phyloP scores from a whole-genome alignment of 495 filamentous ascomycete genomes.

The Aspergillus nidulans region DNA sequence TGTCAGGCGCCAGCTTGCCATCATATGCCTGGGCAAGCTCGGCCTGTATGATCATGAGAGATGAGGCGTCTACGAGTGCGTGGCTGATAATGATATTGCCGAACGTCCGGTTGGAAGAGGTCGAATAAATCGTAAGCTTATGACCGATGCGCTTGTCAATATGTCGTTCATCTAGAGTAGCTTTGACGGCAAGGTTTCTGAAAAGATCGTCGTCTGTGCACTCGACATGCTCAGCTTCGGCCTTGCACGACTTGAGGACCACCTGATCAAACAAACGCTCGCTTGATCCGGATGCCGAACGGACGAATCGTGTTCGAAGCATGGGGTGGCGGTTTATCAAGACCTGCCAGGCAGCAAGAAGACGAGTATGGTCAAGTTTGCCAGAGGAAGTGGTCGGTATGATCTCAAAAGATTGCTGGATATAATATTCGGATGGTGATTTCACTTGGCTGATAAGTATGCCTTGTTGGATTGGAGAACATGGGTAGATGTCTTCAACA shows the following conservation, averaged over 20 bases:
- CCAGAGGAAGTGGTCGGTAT: background rate
- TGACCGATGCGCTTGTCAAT: background rate
- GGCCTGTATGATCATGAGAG: slow-evolving; percentile 1
- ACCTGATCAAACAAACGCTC: slow-evolving; percentile 12
- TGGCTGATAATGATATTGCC: slow-evolving; percentile 8
- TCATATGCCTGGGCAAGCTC: slow-evolving; percentile 11
- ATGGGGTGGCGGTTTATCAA: slow-evolving; percentile 10
- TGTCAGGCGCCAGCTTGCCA: background rate
- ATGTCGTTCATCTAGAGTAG: background rate
- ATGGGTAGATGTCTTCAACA: slow-evolving; percentile 11
- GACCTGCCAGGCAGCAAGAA: slow-evolving; percentile 6
- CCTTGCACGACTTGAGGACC: slow-evolving; percentile 5
- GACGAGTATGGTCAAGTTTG: background rate
- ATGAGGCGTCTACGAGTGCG: slow-evolving; percentile 9
- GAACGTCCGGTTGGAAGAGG: background rate
- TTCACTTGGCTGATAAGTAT: slow-evolving; percentile 12
- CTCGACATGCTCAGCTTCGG: background rate
- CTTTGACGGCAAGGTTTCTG: background rate
- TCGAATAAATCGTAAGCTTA: slow-evolving; percentile 10
- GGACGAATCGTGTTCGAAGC: slow-evolving; percentile 11
- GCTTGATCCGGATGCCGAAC: background rate
- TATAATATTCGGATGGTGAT: slow-evolving; percentile 6
- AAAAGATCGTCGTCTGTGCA: slow-evolving; percentile 3
- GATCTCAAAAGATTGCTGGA: slow-evolving; percentile 10
- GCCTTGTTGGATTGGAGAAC: slow-evolving; percentile 12